phyloP scores from a whole-genome alignment of 441 rosid genomes.

The Raphanus hybrid region DNA sequence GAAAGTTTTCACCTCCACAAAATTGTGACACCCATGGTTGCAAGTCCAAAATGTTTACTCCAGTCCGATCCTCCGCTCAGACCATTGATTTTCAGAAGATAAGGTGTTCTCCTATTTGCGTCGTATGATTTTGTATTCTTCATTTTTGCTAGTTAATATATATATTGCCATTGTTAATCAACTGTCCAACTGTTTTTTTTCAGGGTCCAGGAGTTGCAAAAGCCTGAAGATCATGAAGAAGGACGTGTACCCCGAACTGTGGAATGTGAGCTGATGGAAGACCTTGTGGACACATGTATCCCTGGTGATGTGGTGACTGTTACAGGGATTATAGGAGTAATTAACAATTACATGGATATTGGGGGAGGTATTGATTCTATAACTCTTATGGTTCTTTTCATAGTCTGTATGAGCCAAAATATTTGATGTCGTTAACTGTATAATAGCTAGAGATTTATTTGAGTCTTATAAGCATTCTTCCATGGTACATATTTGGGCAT shows the following conservation, averaged over 20 bases:
- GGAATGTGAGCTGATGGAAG: constrained; percentile 95
- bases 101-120: constrained; percentile 50
- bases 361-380: constrained; percentile 80
- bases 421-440: not conserved
- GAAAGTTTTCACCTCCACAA: constrained; percentile 89
- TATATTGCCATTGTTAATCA: constrained; percentile 18
- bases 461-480: not conserved
- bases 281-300: constrained; percentile 90
- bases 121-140: not conserved
- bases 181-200: constrained; percentile 17
- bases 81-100: constrained; percentile 96
- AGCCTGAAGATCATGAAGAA: constrained; percentile 92
- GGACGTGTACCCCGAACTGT: constrained; percentile 99
- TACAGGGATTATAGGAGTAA: constrained; percentile 89
- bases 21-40: constrained; percentile 82
- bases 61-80: constrained; percentile 80
- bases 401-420: not conserved
- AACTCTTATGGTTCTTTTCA: constrained; percentile 25
- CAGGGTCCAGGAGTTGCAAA: constrained; percentile 87
- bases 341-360: constrained; percentile 88
- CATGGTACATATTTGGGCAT: not conserved
- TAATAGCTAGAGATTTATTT: constrained; percentile 13
- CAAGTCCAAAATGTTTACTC: constrained; percentile 78
- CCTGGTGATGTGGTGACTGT: constrained; percentile 99
- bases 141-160: constrained; percentile 14